phyloP scores from a whole-genome alignment of 2,329 filamentous ascomycete genomes.

The Ophiostoma ips region DNA sequence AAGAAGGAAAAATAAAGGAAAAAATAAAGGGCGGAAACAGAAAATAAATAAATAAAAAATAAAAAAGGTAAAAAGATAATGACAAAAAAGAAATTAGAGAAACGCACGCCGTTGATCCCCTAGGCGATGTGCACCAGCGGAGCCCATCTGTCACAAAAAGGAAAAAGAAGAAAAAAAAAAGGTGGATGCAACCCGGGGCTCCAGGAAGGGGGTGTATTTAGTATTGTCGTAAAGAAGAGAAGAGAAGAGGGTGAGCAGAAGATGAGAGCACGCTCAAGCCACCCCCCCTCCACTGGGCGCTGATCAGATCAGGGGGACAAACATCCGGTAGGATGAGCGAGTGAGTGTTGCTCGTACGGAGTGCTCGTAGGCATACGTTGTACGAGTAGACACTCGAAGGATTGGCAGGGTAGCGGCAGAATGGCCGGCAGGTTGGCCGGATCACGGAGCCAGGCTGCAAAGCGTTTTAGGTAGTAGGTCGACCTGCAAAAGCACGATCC shows the following conservation, averaged over 20 bases:
- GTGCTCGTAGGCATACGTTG: not conserved
- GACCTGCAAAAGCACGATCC: not conserved
- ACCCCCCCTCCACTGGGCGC: slow-evolving; percentile 8
- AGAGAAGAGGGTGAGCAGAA: not conserved
- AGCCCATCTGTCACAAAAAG: slow-evolving; percentile 41
- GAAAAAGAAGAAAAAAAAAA: slow-evolving; percentile 12
- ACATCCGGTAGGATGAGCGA: not conserved
- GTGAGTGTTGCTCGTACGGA: not conserved
- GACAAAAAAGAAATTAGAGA: slow-evolving; percentile 1
- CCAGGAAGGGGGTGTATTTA: not conserved
- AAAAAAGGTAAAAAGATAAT: not conserved
- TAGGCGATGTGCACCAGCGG: slow-evolving; percentile 26
- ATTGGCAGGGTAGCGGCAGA: too few species aligned
- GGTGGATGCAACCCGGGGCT: not conserved
- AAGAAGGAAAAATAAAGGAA: not conserved
- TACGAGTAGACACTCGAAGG: not conserved
- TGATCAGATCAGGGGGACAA: slow-evolving; percentile 16
- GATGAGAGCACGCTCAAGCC: not conserved
- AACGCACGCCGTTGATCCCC: slow-evolving; percentile 29
- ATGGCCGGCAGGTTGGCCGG: too few species aligned
- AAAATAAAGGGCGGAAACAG: not conserved
- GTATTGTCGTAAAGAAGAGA: not conserved
- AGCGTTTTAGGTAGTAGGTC: too few species aligned
- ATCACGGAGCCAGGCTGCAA: too few species aligned
- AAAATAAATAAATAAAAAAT: not conserved